Percentiles rank a stretch among this genome's conserved stretches.
Conservation (phyloP, 768 basidiomycete genomes). For the Termitomyces sp. region DNA sequence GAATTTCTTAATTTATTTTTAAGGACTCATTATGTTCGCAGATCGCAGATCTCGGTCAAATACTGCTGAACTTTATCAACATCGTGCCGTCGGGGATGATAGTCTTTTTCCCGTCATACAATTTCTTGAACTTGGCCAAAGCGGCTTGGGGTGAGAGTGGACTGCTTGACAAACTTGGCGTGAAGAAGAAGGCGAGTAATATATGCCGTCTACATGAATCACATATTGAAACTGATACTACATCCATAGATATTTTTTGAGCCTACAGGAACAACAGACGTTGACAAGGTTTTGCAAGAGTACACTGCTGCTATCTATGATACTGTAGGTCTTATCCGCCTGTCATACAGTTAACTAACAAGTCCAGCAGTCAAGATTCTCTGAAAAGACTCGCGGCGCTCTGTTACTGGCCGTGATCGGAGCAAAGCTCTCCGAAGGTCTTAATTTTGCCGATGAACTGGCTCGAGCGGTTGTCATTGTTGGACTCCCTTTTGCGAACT, state of each 20-base stretch:
- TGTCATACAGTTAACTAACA: background rate
- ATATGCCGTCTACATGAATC: background rate
- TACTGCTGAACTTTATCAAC: slow-evolving; percentile 72
- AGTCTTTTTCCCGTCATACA: slow-evolving; percentile 92
- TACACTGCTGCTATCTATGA: slow-evolving; percentile 51
- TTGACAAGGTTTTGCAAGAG: slow-evolving; percentile 69
- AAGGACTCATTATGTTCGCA: slow-evolving; percentile 20
- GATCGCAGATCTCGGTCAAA: slow-evolving; percentile 80
- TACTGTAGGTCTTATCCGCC: slow-evolving; percentile 3
- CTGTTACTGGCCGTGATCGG: slow-evolving; percentile 93
- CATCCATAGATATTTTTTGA: slow-evolving; percentile 79
- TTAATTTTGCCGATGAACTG: slow-evolving; percentile 71
- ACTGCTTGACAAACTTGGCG: slow-evolving; percentile 50
- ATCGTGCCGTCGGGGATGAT: slow-evolving; percentile 86
- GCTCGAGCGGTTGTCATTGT: slow-evolving; percentile 84
- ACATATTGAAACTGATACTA: background rate
- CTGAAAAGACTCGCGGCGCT: slow-evolving; percentile 52
- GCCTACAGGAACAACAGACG: slow-evolving; percentile 64
- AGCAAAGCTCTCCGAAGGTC: slow-evolving; percentile 94
- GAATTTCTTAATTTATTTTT: background rate
- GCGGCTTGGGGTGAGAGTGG: slow-evolving; percentile 60
- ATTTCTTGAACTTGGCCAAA: slow-evolving; percentile 66
- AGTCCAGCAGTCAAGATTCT: slow-evolving; percentile 5
- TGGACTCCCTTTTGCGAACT: slow-evolving; percentile 91
- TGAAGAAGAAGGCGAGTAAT: slow-evolving; percentile 66